These are phyloP conservation scores for Xylaria grammica DNA, from an alignment of 495 filamentous ascomycete genomes.

Conservation along the genomic window DNA sequence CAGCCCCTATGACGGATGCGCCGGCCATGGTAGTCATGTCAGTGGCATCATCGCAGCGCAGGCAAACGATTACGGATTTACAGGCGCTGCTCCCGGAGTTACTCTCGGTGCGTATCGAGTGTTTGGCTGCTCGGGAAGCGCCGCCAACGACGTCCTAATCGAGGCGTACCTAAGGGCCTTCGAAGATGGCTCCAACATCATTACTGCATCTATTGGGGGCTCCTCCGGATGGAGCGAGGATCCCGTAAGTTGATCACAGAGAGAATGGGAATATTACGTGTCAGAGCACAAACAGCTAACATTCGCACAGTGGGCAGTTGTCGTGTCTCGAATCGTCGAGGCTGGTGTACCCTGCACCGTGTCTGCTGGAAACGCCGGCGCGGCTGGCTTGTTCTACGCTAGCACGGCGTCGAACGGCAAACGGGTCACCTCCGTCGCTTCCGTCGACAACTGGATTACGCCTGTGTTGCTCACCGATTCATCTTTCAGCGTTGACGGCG, in stretches of 20 bases:
- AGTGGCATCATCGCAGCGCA: conserved; percentile 62
- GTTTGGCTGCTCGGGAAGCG: conserved; percentile 55
- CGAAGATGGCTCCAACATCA: conserved; percentile 63
- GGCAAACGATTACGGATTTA: conserved; percentile 54
- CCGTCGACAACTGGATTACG: conserved; percentile 54
- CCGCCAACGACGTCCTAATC: conserved; percentile 59
- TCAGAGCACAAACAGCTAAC: conserved; percentile 30
- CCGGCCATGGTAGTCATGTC: conserved; percentile 56
- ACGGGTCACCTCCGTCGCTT: conserved; percentile 56
- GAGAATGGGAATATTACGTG: conserved; percentile 21
- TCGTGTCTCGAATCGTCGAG: conserved; percentile 59
- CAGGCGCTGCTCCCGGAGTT: conserved; percentile 60
- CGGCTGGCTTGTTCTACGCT: conserved; percentile 57
- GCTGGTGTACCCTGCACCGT: conserved; percentile 60
- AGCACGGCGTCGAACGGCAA: conserved; percentile 59
- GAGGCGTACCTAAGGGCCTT: conserved; percentile 61
- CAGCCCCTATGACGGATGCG: conserved; percentile 46
- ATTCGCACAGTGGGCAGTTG: conserved; percentile 48
- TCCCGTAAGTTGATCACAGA: conserved; percentile 28
- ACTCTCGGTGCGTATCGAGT: conserved; percentile 61
- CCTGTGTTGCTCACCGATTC: conserved; percentile 48
- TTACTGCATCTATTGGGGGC: conserved; percentile 64
- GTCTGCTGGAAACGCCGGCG: conserved; percentile 61
- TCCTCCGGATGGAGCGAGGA: conserved; percentile 62
- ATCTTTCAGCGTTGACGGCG: conserved; percentile 38